These are phyloP conservation scores for Penicillium crustosum DNA, from an alignment of 2,329 filamentous ascomycete species.

Conservation along the genomic window DNA sequence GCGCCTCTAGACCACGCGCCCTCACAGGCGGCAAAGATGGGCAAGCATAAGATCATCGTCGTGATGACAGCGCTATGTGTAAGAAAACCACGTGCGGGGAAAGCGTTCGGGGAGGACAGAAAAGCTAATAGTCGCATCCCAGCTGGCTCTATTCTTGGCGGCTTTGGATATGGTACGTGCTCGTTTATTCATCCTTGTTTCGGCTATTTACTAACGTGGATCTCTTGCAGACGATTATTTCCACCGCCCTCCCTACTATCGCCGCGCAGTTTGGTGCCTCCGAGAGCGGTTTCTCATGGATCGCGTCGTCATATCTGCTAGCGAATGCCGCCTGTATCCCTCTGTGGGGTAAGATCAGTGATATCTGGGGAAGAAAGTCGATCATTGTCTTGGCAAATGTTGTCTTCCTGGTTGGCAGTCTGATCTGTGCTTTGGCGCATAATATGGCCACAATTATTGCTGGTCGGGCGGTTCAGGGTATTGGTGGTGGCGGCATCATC, in stretches of 20 bases:
- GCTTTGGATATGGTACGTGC: slow-evolving; percentile 56
- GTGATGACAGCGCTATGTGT: slow-evolving; percentile 46
- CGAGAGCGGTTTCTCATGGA: slow-evolving; percentile 50
- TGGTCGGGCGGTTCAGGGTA: slow-evolving; percentile 62
- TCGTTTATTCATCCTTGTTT: neutral
- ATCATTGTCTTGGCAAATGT: slow-evolving; percentile 60
- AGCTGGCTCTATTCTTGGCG: slow-evolving; percentile 60
- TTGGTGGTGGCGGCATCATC: slow-evolving; percentile 63
- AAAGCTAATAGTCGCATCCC: slow-evolving; percentile 16
- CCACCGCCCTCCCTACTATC: slow-evolving; percentile 48
- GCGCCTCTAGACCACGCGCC: slow-evolving; percentile 32
- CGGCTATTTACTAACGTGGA: slow-evolving; percentile 1
- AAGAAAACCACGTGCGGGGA: slow-evolving; percentile 15
- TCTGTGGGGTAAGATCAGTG: slow-evolving; percentile 63
- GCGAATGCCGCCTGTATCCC: slow-evolving; percentile 52
- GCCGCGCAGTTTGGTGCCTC: slow-evolving; percentile 44
- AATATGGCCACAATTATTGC: slow-evolving; percentile 63
- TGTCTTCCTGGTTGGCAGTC: slow-evolving; percentile 62
- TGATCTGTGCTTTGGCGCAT: slow-evolving; percentile 59
- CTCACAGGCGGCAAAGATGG: slow-evolving; percentile 41
- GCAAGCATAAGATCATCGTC: slow-evolving; percentile 42
- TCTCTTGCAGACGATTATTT: slow-evolving; percentile 42
- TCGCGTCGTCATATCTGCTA: slow-evolving; percentile 49
- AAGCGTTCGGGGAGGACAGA: neutral
- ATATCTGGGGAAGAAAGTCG: slow-evolving; percentile 67